phyloP scores from a whole-genome alignment of 2,329 filamentous ascomycete species.

The Penicillium sp. region DNA sequence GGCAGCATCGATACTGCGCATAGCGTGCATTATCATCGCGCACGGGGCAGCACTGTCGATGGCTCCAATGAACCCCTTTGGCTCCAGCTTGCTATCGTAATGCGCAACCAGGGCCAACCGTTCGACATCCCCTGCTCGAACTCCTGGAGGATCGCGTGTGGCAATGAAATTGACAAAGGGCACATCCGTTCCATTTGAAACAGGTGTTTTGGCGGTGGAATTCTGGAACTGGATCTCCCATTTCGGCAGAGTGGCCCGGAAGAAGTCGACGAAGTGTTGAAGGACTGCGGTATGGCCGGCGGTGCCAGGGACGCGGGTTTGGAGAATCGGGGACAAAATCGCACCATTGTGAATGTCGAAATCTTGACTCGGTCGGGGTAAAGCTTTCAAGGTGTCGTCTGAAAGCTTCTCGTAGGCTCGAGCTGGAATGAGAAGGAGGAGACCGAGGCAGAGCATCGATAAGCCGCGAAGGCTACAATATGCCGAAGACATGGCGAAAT shows the following conservation, averaged over 20 bases:
- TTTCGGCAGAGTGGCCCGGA: slow-evolving; percentile 64
- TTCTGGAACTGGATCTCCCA: slow-evolving; percentile 87
- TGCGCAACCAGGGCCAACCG: slow-evolving; percentile 85
- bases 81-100: slow-evolving; percentile 79
- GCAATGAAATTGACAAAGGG: slow-evolving; percentile 86
- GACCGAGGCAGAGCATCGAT: slow-evolving; percentile 24
- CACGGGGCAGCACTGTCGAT: slow-evolving; percentile 92
- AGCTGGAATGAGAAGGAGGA: slow-evolving; percentile 24
- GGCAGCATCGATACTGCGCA: slow-evolving; percentile 72
- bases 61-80: slow-evolving; percentile 84
- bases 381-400: slow-evolving; percentile 64
- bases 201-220: slow-evolving; percentile 77
- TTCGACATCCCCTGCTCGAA: slow-evolving; percentile 66
- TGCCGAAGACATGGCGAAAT: slow-evolving; percentile 25
- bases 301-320: slow-evolving; percentile 83
- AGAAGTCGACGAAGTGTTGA: slow-evolving; percentile 80
- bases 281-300: slow-evolving; percentile 68
- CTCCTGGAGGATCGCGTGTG: slow-evolving; percentile 81
- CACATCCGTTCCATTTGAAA: slow-evolving; percentile 63
- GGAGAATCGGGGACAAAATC: slow-evolving; percentile 79
- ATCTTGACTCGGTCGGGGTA: slow-evolving; percentile 68
- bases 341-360: slow-evolving; percentile 73
- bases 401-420: slow-evolving; percentile 60
- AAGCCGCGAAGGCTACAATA: slow-evolving; percentile 28
- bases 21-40: slow-evolving; percentile 81